A percentile compares a stretch with the other conserved stretches of the same genome.
Conservation (phyloP, 306 rosid species). For the barrel medic (Medicago truncatula) region MtrunA17r5.0-ANR NC_053044.1:22345001-22345500, state of each 20-base stretch:
- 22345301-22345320: conserved; percentile 4
- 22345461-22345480: not conserved
- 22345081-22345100: not conserved
- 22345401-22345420: not conserved
- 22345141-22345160: not conserved
- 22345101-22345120: not conserved
- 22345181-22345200: not conserved
- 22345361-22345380: not conserved
- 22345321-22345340: conserved; percentile 38
- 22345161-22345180: not conserved
- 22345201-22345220: not conserved
- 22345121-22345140: not conserved
- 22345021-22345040: not conserved
- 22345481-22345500: not conserved
- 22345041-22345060: conserved; percentile 1
- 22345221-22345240: not conserved
- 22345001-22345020: not conserved
- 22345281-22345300: conserved; percentile 26
- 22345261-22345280: not conserved
- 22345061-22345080: conserved; percentile 37
- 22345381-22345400: not conserved
- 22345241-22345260: conserved; percentile 21
- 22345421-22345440: conserved; percentile 28
- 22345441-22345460: not conserved
- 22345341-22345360: conserved; percentile 15